These are phyloP conservation scores for Sergeia podlipaevii DNA, from an alignment of 208 protist genomes.

Conservation along the genomic window DNA sequence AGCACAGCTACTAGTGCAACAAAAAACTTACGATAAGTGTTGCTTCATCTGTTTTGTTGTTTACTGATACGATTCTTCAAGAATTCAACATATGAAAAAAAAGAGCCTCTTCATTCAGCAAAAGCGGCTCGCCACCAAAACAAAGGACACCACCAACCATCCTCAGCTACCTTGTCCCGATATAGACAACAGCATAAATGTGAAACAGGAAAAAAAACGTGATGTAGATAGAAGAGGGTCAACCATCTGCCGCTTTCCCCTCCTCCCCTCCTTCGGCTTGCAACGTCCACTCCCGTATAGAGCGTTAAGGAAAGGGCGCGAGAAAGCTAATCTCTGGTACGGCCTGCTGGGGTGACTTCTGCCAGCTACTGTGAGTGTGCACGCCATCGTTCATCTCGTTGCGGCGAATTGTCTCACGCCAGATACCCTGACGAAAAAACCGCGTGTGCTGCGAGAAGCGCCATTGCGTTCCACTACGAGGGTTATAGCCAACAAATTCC, in stretches of 20 bases:
- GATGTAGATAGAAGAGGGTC: neutral
- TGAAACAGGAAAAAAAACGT: constrained; percentile 10
- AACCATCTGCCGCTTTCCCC: neutral
- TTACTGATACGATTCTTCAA: too few species aligned
- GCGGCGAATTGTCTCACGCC: constrained; percentile 79
- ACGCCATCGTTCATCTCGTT: constrained; percentile 89
- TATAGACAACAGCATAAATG: constrained; percentile 9
- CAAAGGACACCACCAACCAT: constrained; percentile 12
- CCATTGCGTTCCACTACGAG: constrained; percentile 76
- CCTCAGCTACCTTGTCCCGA: constrained; percentile 8
- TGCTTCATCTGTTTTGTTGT: too few species aligned
- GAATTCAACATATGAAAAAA: too few species aligned
- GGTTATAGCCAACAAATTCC: constrained; percentile 89
- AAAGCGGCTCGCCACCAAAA: too few species aligned
- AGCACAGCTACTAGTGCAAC: neutral
- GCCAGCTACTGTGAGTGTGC: constrained; percentile 85
- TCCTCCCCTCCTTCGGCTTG: neutral
- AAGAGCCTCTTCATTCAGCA: too few species aligned
- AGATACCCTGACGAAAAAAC: constrained; percentile 85
- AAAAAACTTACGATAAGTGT: too few species aligned
- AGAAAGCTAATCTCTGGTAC: constrained; percentile 85
- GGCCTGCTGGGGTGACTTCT: constrained; percentile 86
- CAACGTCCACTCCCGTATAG: neutral
- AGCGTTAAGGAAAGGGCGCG: constrained; percentile 59
- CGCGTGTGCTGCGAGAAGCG: constrained; percentile 86